A percentile compares a stretch with the other conserved stretches of the same genome.
Evolutionary conservation across 148 eudicot species (phyloP).

Genomic region (Nepenthes mirabilis): DNA sequence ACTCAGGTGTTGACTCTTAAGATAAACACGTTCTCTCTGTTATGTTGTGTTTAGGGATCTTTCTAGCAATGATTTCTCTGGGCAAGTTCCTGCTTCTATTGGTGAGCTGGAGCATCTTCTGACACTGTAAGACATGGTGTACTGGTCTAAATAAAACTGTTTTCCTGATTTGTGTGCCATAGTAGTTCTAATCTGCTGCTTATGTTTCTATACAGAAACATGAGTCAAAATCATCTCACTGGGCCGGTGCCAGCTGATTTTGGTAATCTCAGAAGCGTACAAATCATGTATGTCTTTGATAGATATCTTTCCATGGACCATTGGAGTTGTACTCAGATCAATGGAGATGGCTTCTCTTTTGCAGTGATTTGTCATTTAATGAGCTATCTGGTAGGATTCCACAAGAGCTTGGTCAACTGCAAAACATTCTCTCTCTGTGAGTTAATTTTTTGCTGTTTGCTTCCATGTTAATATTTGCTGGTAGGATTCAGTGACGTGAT

Average conservation of each 20-base stretch:
- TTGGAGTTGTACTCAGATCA: background rate
- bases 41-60: conserved; percentile 35
- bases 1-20: background rate
- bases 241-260: conserved; percentile 45
- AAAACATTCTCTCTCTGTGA: conserved; percentile 42
- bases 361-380: conserved; percentile 52
- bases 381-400: conserved; percentile 37
- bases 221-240: conserved; percentile 35
- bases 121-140: conserved; percentile 30
- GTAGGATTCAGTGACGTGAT: background rate
- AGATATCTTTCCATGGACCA: background rate
- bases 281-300: conserved; percentile 29
- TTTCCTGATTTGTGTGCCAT: background rate
- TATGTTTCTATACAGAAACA: conserved; percentile 21
- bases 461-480: too few relatives aligned
- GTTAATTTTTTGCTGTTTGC: background rate
- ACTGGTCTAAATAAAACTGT: background rate
- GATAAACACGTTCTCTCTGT: background rate
- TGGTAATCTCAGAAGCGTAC: conserved; percentile 47
- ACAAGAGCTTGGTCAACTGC: conserved; percentile 50
- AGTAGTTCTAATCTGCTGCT: background rate
- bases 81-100: conserved; percentile 45
- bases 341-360: background rate
- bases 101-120: conserved; percentile 75
- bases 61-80: conserved; percentile 45